These are phyloP conservation scores for Schizophyllum commune DNA, from an alignment of 1,284 basidiomycete species.

Conservation along the genomic window DNA sequence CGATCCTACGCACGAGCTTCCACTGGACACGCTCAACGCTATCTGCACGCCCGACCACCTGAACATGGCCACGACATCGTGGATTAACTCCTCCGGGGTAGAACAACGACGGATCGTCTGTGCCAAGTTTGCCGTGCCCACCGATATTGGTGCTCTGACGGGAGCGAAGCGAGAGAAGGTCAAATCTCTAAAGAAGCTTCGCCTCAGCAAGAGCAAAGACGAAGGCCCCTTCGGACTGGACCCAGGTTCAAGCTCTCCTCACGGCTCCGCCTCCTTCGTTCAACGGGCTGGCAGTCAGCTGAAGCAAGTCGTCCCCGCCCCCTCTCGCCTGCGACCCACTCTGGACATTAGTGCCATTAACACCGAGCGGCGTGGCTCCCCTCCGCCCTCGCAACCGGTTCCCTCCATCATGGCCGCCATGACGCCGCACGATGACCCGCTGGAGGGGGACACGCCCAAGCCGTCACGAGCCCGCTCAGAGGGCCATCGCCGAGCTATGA, in stretches of 20 bases:
- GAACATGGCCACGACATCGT: not conserved
- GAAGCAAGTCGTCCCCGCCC: no score
- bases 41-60: constrained; percentile 43
- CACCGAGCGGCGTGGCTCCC: not conserved
- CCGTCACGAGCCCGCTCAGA: not conserved
- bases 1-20: constrained; percentile 34
- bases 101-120: constrained; percentile 35
- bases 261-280: no score
- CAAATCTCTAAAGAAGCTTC: not conserved
- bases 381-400: not conserved
- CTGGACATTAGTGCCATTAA: not conserved
- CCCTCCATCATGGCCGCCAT: not conserved
- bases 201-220: not conserved
- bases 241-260: not conserved
- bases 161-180: not conserved
- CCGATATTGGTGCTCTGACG: not conserved
- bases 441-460: no score
- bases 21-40: constrained; percentile 32
- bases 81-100: not conserved
- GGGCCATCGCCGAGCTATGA: not conserved
- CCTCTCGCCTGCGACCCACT: not conserved
- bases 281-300: no score
- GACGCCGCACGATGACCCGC: not conserved
- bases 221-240: not conserved
- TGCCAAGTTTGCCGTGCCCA: constrained; percentile 30